Percentiles rank a stretch among this genome's conserved stretches.
These are phyloP conservation scores for Kodamaea anthophila DNA, from an alignment of 1,139 yeast species.

Conservation along the genomic window DNA sequence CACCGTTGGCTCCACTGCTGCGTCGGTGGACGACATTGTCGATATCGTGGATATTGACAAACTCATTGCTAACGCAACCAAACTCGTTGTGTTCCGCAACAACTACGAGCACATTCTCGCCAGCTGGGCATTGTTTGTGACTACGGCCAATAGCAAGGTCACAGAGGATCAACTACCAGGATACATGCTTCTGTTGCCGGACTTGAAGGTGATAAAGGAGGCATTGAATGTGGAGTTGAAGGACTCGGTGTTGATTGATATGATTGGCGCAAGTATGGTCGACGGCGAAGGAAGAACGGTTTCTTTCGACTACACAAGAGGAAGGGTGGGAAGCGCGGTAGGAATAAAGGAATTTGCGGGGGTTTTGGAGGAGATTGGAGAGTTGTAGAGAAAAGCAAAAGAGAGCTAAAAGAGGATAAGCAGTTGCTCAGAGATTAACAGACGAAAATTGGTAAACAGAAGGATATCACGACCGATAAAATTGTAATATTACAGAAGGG, in stretches of 20 bases:
- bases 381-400: constrained; percentile 13
- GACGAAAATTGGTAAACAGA: no score
- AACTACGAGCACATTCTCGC: constrained; percentile 22
- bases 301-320: constrained; percentile 25
- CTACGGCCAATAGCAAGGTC: constrained; percentile 13
- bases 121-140: constrained; percentile 33
- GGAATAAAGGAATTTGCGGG: constrained; percentile 40
- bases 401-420: no score
- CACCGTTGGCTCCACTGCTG: constrained; percentile 22
- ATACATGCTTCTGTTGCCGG: constrained; percentile 26
- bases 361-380: constrained; percentile 38
- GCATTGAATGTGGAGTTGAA: constrained; percentile 24
- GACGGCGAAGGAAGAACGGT: constrained; percentile 24
- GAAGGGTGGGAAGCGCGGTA: constrained; percentile 25
- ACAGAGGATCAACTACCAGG: constrained; percentile 6
- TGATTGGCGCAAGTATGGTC: constrained; percentile 35
- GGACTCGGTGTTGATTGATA: constrained; percentile 37
- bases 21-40: constrained; percentile 19
- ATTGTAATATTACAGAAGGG: no score
- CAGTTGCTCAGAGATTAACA: no score
- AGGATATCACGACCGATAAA: no score
- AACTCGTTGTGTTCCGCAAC: constrained; percentile 31
- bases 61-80: constrained; percentile 22
- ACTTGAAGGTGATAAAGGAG: constrained; percentile 26
- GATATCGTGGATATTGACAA: constrained; percentile 42